These are phyloP conservation scores for Akanthomyces uredinophilus DNA, from an alignment of 2,329 filamentous ascomycete species.

Conservation along the genomic window DNA sequence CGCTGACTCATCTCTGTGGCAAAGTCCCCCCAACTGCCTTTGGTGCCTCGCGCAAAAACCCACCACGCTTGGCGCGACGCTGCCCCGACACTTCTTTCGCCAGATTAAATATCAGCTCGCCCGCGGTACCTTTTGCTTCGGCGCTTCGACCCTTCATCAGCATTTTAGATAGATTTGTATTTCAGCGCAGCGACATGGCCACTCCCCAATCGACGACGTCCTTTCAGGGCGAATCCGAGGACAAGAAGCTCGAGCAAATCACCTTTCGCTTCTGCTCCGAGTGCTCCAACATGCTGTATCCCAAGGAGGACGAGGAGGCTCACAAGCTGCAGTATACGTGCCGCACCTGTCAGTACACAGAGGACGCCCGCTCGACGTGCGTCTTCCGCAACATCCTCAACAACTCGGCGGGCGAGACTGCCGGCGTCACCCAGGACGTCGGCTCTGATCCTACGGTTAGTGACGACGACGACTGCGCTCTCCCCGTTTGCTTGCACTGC, in stretches of 20 bases:
- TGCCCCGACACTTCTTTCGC: neutral
- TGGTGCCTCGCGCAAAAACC: neutral
- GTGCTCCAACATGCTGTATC: slow-evolving; percentile 98
- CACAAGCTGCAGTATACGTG: slow-evolving; percentile 91
- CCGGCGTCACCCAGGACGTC: slow-evolving; percentile 95
- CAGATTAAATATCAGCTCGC: neutral
- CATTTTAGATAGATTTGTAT: neutral
- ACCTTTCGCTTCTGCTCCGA: slow-evolving; percentile 97
- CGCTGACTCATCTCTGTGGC: neutral
- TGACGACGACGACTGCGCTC: slow-evolving; percentile 39
- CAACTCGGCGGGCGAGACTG: slow-evolving; percentile 87
- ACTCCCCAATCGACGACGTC: slow-evolving; percentile 49
- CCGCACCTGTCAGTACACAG: slow-evolving; percentile 89
- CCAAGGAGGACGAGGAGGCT: slow-evolving; percentile 82
- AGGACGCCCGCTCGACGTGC: slow-evolving; percentile 80
- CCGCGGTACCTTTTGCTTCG: neutral
- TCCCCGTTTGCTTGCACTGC: slow-evolving; percentile 42
- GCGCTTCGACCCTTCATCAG: neutral
- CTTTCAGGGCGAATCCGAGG: slow-evolving; percentile 36
- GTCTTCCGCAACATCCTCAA: slow-evolving; percentile 94
- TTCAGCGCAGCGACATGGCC: slow-evolving; percentile 40
- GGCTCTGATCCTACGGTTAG: slow-evolving; percentile 97
- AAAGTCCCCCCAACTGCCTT: neutral
- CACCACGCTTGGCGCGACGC: neutral
- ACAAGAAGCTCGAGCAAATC: slow-evolving; percentile 68